Evolutionary conservation across 2,329 filamentous ascomycete genomes (phyloP).

Genomic region (Chalaropsis ovoidea): DNA sequence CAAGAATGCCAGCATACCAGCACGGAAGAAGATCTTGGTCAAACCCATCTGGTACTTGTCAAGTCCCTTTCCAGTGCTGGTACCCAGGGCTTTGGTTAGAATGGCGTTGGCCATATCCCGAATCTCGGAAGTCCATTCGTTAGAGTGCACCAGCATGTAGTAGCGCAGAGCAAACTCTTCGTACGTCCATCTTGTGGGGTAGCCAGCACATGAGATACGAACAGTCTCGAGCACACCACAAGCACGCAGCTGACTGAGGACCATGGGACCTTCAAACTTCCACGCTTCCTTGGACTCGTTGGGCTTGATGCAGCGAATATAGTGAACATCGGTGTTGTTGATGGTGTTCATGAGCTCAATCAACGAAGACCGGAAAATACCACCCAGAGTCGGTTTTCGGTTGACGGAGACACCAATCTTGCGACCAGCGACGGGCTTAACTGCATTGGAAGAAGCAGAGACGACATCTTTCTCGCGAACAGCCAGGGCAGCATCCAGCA

Average conservation of each 20-base stretch:
- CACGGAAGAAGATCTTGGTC: conserved; percentile 98
- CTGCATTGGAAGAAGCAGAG: conserved; percentile 55
- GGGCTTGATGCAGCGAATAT: conserved; percentile 97
- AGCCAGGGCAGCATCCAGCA: conserved; percentile 73
- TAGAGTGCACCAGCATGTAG: conserved; percentile 92
- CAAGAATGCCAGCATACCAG: conserved; percentile 95
- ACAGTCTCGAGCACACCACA: conserved; percentile 99
- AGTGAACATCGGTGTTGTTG: conserved; percentile 95
- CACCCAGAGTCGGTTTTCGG: conserved; percentile 90
- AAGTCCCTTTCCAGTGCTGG: conserved; percentile 58
- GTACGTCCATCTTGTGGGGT: conserved; percentile 96
- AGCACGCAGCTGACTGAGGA: conserved; percentile 88
- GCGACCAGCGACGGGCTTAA: conserved; percentile 69
- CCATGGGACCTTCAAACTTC: conserved; percentile 99
- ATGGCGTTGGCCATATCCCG: conserved; percentile 90
- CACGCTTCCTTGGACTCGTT: conserved; percentile 94
- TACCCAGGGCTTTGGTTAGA: conserved; percentile 74
- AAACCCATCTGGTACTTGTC: conserved; percentile 97
- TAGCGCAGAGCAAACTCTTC: conserved; percentile 96
- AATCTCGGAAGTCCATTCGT: conserved; percentile 87
- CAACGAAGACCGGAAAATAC: conserved; percentile 96
- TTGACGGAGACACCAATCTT: conserved; percentile 88
- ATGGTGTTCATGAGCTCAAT: conserved; percentile 98
- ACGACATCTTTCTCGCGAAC: conserved; percentile 82
- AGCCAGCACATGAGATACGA: conserved; percentile 91